Evolutionary conservation across 2,329 filamentous ascomycete species (phyloP).

Genomic region (Conoideocrella luteorostrata): DNA sequence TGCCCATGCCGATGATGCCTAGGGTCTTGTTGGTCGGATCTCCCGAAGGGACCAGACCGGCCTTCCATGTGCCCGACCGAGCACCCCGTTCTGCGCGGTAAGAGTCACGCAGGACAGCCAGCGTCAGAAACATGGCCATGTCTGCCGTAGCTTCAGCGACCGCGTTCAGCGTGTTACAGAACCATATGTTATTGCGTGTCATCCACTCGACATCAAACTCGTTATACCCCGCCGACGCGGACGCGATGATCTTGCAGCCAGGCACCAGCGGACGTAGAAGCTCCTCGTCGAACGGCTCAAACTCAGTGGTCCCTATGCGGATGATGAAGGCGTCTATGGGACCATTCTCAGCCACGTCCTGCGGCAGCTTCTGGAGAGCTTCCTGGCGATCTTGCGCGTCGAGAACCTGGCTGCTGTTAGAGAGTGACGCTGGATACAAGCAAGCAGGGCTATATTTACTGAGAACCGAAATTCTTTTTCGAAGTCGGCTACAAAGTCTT

Average conservation of each 20-base stretch:
- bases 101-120: constrained; percentile 38
- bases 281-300: constrained; percentile 42
- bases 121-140: constrained; percentile 33
- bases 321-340: constrained; percentile 42
- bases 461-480: no score
- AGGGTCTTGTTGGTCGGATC: constrained; percentile 39
- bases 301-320: constrained; percentile 42
- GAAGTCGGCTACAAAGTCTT: no score
- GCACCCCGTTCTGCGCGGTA: constrained; percentile 30
- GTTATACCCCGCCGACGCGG: constrained; percentile 41
- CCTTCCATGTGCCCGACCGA: constrained; percentile 32
- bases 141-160: constrained; percentile 47
- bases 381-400: no score
- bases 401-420: no score
- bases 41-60: constrained; percentile 23
- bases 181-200: constrained; percentile 36
- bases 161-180: constrained; percentile 48
- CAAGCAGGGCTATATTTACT: no score
- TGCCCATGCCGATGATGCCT: constrained; percentile 42
- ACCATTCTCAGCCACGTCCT: no score
- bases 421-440: no score
- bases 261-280: constrained; percentile 34
- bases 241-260: constrained; percentile 37
- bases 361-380: no score
- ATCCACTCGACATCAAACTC: constrained; percentile 40